Conservation (phyloP, 768 basidiomycete species). For the Auricularia sp. region DNA sequence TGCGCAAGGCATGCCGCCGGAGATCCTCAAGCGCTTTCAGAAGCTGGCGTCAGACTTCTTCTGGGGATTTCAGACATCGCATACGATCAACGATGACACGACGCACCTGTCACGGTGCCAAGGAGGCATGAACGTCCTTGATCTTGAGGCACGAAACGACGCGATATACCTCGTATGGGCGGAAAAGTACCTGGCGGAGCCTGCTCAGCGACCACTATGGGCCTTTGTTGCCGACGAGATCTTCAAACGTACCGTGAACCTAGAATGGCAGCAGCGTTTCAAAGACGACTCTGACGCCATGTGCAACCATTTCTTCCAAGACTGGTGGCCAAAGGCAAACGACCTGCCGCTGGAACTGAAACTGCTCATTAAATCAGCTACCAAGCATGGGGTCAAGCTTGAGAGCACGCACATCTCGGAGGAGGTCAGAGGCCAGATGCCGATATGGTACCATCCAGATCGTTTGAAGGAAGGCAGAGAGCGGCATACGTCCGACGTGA, state of each 20-base stretch:
- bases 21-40: constrained; percentile 14
- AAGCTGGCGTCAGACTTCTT: constrained; percentile 20
- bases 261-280: background rate
- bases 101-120: background rate
- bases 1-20: constrained; percentile 29
- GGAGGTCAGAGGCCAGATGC: background rate
- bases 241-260: background rate
- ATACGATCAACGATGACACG: background rate
- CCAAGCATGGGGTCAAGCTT: background rate
- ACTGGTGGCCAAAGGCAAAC: background rate
- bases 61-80: constrained; percentile 13
- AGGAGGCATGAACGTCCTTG: constrained; percentile 2
- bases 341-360: background rate
- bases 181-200: constrained; percentile 14
- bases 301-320: background rate
- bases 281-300: background rate
- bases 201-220: constrained; percentile 19
- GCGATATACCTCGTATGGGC: constrained; percentile 6
- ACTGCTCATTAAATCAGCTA: background rate
- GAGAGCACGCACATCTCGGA: background rate
- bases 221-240: constrained; percentile 18
- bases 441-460: background rate
- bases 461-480: background rate
- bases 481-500: background rate
- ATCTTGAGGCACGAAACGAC: constrained; percentile 9